Conservation (phyloP, 116 monocot genomes). For the Zostera marina region DNA sequence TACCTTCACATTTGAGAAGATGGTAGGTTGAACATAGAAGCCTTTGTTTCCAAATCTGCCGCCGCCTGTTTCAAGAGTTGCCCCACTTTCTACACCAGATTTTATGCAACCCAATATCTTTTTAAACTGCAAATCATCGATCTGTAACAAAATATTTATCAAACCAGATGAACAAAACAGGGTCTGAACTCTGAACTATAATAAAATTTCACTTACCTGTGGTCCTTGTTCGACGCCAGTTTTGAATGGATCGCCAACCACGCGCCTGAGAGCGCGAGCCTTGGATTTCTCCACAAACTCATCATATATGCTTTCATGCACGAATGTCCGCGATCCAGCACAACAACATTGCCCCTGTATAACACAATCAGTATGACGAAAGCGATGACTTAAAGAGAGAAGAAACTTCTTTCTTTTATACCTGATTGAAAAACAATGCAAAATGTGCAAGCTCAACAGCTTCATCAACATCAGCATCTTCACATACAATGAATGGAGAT, state of each 20-base stretch:
- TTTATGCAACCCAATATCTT: slow-evolving; percentile 59
- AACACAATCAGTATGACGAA: no score
- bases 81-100: slow-evolving; percentile 41
- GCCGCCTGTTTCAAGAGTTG: slow-evolving; percentile 59
- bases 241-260: slow-evolving; percentile 90
- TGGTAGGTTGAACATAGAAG: slow-evolving; percentile 65
- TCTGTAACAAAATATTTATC: slow-evolving; percentile 17
- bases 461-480: slow-evolving; percentile 73
- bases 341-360: slow-evolving; percentile 92
- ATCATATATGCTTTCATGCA: slow-evolving; percentile 84
- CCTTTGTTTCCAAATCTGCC: slow-evolving; percentile 53
- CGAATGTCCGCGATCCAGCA: slow-evolving; percentile 92
- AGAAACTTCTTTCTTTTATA: neutral
- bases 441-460: slow-evolving; percentile 71
- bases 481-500: slow-evolving; percentile 71
- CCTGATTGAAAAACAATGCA: slow-evolving; percentile 64
- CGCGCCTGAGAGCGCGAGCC: slow-evolving; percentile 62
- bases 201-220: slow-evolving; percentile 30
- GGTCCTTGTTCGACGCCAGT: slow-evolving; percentile 97
- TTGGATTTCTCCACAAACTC: slow-evolving; percentile 90
- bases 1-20: slow-evolving; percentile 79
- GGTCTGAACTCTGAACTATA: no score
- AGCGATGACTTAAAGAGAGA: no score
- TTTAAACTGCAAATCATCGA: slow-evolving; percentile 59
- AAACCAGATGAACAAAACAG: neutral